Conservation (phyloP, 805 yeast genomes). For the Starmerella asiatica region DNA sequence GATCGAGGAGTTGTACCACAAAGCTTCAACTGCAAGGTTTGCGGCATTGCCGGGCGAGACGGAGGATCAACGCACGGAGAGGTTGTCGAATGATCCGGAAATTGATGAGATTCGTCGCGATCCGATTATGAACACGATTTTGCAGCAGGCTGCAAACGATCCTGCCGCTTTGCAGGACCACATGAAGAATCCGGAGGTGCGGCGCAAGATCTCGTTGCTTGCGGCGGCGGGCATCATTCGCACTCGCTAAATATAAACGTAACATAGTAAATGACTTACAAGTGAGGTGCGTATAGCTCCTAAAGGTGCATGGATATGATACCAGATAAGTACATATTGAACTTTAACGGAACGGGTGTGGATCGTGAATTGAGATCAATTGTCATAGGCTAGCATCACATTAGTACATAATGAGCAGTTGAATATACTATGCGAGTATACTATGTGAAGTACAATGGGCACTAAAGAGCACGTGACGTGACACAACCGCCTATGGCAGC, state of each 20-base stretch:
- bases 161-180: constrained; percentile 97
- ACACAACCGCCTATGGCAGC: neutral
- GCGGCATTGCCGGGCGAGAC: constrained; percentile 77
- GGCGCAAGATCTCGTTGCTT: constrained; percentile 72
- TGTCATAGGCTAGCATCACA: neutral
- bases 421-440: too few species aligned
- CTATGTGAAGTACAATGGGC: neutral
- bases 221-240: constrained; percentile 96
- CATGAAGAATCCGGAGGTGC: constrained; percentile 90
- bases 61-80: constrained; percentile 83
- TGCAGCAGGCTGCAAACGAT: constrained; percentile 84
- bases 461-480: neutral
- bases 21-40: constrained; percentile 66
- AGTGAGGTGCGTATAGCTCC: too few species aligned
- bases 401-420: too few species aligned
- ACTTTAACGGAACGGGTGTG: neutral
- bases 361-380: neutral
- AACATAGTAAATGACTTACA: too few species aligned
- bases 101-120: constrained; percentile 82
- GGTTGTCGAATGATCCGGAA: constrained; percentile 88
- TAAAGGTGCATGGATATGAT: too few species aligned
- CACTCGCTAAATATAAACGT: constrained; percentile 40
- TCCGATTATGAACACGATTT: constrained; percentile 92
- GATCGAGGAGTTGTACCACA: constrained; percentile 66
- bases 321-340: too few species aligned